A percentile compares a stretch with the other conserved stretches of the same genome.
Conservation (phyloP, 1,139 yeast genomes). For the Tardiomyces digboiensis region DNA sequence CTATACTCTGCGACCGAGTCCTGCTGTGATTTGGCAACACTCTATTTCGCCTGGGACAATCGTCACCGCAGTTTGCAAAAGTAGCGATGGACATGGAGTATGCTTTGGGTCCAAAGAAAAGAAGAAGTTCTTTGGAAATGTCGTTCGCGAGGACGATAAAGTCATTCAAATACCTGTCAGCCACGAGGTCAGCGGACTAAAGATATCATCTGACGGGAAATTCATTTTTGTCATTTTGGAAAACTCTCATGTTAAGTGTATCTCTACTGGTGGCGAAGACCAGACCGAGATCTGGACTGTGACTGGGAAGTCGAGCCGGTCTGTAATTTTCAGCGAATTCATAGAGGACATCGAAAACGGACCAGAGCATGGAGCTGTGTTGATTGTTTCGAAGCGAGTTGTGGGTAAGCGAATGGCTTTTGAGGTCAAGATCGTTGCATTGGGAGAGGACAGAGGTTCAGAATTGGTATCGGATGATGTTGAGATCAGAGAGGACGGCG, state of each 20-base stretch:
- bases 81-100: slow-evolving; percentile 12
- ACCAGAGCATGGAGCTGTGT: slow-evolving; percentile 5
- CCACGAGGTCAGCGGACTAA: slow-evolving; percentile 1
- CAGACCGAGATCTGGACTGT: slow-evolving; percentile 3
- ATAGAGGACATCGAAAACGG: slow-evolving; percentile 4
- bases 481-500: slow-evolving; percentile 5
- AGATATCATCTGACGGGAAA: slow-evolving; percentile 2
- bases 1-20: slow-evolving; percentile 70
- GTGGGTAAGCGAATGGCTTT: slow-evolving; percentile 2
- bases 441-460: neutral
- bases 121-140: slow-evolving; percentile 15
- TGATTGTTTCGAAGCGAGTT: slow-evolving; percentile 2
- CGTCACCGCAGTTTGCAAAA: slow-evolving; percentile 25
- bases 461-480: neutral
- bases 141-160: slow-evolving; percentile 1
- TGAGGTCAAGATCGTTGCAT: slow-evolving; percentile 1
- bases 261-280: neutral
- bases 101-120: slow-evolving; percentile 18
- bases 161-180: slow-evolving; percentile 6
- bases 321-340: slow-evolving; percentile 1
- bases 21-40: slow-evolving; percentile 50
- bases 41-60: slow-evolving; percentile 55
- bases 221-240: slow-evolving; percentile 3
- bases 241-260: neutral
- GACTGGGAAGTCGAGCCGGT: neutral